phyloP scores from a whole-genome alignment of 129 eudicot species.

The Ambrosia artemisiifolia region DNA sequence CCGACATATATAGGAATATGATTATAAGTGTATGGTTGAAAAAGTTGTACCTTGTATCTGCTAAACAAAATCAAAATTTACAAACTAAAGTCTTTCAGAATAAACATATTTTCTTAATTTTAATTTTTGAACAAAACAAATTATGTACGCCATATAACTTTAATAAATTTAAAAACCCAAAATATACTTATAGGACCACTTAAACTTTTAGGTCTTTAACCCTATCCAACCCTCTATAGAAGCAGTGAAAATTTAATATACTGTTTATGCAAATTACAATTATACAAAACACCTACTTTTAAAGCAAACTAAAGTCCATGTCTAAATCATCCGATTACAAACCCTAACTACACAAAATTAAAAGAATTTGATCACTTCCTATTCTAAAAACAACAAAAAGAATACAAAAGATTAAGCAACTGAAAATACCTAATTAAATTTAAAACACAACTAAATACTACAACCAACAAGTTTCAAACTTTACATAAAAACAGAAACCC shows the following conservation, averaged over 20 bases:
- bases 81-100: no score
- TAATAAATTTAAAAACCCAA: no score
- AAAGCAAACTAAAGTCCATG: slow-evolving; percentile 6
- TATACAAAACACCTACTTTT: slow-evolving; percentile 10
- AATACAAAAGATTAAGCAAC: background rate
- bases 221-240: no score
- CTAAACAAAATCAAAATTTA: no score
- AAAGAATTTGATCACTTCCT: background rate
- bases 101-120: no score
- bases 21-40: no score
- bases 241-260: no score
- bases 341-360: background rate
- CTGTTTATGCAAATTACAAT: background rate
- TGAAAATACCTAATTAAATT: background rate
- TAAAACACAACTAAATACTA: slow-evolving; percentile 8
- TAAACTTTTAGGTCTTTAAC: no score
- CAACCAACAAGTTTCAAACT: background rate
- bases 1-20: no score
- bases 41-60: no score
- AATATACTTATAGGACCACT: no score
- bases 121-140: background rate
- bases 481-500: background rate
- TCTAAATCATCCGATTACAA: background rate
- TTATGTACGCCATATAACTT: background rate
- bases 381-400: slow-evolving; percentile 2